Evolutionary conservation across 2,329 filamentous ascomycete genomes (phyloP), one percentile per base, ranked within the genome.

Genomic region (Paecilomyces sp.): DNA sequence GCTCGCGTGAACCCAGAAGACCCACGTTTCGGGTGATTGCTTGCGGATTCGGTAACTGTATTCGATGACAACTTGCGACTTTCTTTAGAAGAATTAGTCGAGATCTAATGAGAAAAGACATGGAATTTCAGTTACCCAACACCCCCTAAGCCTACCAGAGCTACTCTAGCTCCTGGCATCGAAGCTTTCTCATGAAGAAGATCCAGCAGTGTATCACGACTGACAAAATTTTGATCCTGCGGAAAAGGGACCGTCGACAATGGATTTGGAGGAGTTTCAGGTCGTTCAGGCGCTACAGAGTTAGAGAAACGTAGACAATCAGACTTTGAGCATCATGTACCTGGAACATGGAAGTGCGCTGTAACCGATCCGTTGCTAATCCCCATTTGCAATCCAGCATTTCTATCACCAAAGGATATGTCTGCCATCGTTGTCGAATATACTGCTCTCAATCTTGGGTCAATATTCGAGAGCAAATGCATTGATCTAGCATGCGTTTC

Each of bases 1-100:
- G 57, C 68, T 72, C 1, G 72, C 70, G 60, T 77, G 65, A 5
- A 77, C 64, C 75, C 71, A 79, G 58, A 77, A 76, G 33, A 77
- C 63, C 65, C 65, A 73, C 15, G 65, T 71, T n/a, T 66, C 33
- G 0, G 68, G 66, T 24, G 62, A 69, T 25, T 57, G 57, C 0
- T 69, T 61, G 60, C 62, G 64, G n/a, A 66, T 60, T 54, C 61
- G 64, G 59, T 77, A 69, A 0, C 68, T 67, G 55, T 76, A 77
- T 65, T 76, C 65, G 55, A 78, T 77, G 9, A 72, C 70, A 56
- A 74, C 67, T 66, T 74, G 69, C 51, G 72, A 72, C 61, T 74
- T 74, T 33, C 72, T 74, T 36, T 36, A 3, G 1, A 11, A 3
- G 9, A 3, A 2, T 36, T 36, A 36, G 33, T 7, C 3, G 33